phyloP scores from a whole-genome alignment of 441 rosid species.

The Jatropha podagrica region DNA sequence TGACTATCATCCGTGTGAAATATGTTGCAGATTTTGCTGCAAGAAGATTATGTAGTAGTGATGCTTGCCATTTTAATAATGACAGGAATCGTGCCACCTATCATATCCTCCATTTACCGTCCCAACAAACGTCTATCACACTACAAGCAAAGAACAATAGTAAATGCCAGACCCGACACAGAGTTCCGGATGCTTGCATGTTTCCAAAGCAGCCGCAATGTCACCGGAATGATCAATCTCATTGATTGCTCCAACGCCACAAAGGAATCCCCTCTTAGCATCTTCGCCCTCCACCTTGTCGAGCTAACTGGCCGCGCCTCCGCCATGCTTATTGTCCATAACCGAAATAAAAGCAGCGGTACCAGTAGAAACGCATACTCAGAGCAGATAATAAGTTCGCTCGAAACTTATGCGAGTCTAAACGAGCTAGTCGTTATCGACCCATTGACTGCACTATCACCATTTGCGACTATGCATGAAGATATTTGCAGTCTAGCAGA shows the following conservation, averaged over 20 bases:
- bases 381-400: constrained; percentile 27
- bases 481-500: constrained; percentile 52
- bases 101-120: constrained; percentile 20
- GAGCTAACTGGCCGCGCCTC: constrained; percentile 45
- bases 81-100: constrained; percentile 27
- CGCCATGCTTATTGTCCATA: constrained; percentile 39
- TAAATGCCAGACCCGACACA: constrained; percentile 2
- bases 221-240: constrained; percentile 33
- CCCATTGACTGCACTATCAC: constrained; percentile 34
- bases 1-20: too few relatives aligned
- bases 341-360: background rate
- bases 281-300: constrained; percentile 38
- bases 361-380: constrained; percentile 5
- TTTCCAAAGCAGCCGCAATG: constrained; percentile 28
- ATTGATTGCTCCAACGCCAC: constrained; percentile 35
- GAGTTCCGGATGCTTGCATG: constrained; percentile 40
- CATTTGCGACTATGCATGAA: constrained; percentile 44
- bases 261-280: constrained; percentile 30
- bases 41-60: constrained; percentile 24
- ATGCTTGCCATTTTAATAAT: constrained; percentile 22
- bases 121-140: constrained; percentile 25
- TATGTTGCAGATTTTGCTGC: constrained; percentile 22
- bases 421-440: constrained; percentile 21
- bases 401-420: constrained; percentile 27
- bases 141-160: constrained; percentile 33